Evolutionary conservation across 106 monocot genomes (phyloP), one percentile per base, ranked within the genome.

Genomic region (Acorus gramineus): DNA sequence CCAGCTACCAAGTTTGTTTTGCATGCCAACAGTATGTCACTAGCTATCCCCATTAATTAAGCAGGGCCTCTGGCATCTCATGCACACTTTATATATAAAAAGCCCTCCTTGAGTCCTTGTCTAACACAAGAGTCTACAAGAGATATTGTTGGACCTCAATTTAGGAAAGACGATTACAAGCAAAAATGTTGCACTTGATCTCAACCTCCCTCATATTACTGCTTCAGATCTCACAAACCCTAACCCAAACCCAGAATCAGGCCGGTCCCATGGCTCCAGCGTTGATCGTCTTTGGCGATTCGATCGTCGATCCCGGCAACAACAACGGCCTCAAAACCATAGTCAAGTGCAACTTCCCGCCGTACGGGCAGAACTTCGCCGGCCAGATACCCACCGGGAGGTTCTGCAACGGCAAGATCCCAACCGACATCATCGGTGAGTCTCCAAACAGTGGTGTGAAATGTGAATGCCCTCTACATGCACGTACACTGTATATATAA

Each of bases 301-400:
- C 85, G 8, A 73, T 86, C 47, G 62, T 86, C n/a, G 85, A 86
- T 55, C 58, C 82, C 0, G 85, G 85, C 3, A 86, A 86, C 75
- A 86, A 86, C 79, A 86, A 86, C 43, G 12, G 4, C 2, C 11
- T 86, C 3, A n/a, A 52, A 0, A 82, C 76, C 13, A 0, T 69
- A 4, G 6, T 73, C 54, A 70, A 54, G 66, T 62, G 61, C 44
- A 67, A 86, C 78, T 79, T 79, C 62, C 78, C 82, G 4, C 85
- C 85, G 2, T 86, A 86, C 53, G 85, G 85, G 3, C 60, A 59
- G 52, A 70, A 86, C 28, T 86, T 86, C 65, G 8, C 43, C 56
- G 59, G 66, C 8, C 68, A 71, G 43, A 6, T 9, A 3, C 28
- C 85, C 8, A 86, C 82, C n/a, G 85, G 85, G 4, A 59, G 85